A percentile compares a stretch with the other conserved stretches of the same genome.
phyloP scores from a whole-genome alignment of 208 protist species.

The Jaenimonas drosophilae region DNA sequence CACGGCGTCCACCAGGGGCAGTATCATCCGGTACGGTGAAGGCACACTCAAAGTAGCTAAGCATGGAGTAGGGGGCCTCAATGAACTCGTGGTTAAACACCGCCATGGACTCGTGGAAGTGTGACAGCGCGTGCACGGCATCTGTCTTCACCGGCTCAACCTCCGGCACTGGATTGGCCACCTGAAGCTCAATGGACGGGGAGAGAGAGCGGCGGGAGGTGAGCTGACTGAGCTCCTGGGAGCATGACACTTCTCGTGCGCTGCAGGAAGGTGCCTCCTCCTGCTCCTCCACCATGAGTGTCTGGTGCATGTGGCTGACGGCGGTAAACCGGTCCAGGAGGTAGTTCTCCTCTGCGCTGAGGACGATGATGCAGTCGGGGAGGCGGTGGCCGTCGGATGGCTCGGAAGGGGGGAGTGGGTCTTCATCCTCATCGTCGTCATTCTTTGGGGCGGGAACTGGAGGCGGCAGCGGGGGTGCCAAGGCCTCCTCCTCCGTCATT shows the following conservation, averaged over 20 bases:
- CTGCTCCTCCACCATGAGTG: not conserved
- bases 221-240: not conserved
- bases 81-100: slow-evolving; percentile 46
- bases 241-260: no score
- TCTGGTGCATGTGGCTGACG: slow-evolving; percentile 3
- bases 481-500: slow-evolving; percentile 72
- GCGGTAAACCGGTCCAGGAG: slow-evolving; percentile 63
- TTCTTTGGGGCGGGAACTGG: slow-evolving; percentile 2
- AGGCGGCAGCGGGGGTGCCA: slow-evolving; percentile 15
- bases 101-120: slow-evolving; percentile 48
- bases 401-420: slow-evolving; percentile 27
- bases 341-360: slow-evolving; percentile 66
- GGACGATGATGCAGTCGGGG: slow-evolving; percentile 69
- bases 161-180: slow-evolving; percentile 8
- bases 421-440: slow-evolving; percentile 9
- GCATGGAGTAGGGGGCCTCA: slow-evolving; percentile 51
- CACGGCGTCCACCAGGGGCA: slow-evolving; percentile 23
- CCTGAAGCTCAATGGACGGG: not conserved
- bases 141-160: slow-evolving; percentile 2
- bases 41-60: slow-evolving; percentile 76
- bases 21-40: slow-evolving; percentile 20
- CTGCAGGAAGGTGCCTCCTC: not conserved
- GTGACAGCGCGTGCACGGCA: slow-evolving; percentile 23
- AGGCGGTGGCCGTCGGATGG: slow-evolving; percentile 28
- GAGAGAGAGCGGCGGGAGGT: not conserved